A percentile compares a stretch with the other conserved stretches of the same genome.
Conservation (phyloP, 768 basidiomycete genomes). For the Leccinum fibrillosum region DNA sequence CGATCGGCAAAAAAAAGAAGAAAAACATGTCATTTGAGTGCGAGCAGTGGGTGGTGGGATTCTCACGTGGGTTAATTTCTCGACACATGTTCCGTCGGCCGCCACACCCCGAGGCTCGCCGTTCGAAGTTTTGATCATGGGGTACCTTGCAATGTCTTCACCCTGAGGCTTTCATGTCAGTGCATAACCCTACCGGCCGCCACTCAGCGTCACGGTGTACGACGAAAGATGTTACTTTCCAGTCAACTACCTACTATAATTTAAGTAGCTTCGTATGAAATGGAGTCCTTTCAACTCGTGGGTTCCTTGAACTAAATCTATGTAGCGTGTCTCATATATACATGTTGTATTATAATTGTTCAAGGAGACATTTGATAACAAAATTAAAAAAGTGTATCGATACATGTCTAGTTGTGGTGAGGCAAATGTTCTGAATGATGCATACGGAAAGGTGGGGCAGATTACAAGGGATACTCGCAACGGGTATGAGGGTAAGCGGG, state of each 20-base stretch:
- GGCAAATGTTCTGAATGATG: neutral
- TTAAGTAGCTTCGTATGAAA: neutral
- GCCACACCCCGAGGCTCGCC: neutral
- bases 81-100: neutral
- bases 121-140: neutral
- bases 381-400: neutral
- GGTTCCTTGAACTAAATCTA: neutral
- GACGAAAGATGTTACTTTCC: neutral
- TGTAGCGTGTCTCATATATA: neutral
- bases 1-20: neutral
- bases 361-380: neutral
- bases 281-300: neutral
- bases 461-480: neutral
- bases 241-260: neutral
- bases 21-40: neutral
- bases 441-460: neutral
- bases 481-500: neutral
- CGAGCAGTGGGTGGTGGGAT: neutral
- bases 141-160: neutral
- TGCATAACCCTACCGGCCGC: neutral
- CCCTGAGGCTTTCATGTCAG: neutral
- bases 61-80: neutral
- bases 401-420: slow-evolving; percentile 7
- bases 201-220: neutral
- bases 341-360: neutral